Evolutionary conservation across 2,329 filamentous ascomycete species (phyloP), one percentile per base, ranked within the genome.

Genomic region (Aspergillus viridinutans): DNA sequence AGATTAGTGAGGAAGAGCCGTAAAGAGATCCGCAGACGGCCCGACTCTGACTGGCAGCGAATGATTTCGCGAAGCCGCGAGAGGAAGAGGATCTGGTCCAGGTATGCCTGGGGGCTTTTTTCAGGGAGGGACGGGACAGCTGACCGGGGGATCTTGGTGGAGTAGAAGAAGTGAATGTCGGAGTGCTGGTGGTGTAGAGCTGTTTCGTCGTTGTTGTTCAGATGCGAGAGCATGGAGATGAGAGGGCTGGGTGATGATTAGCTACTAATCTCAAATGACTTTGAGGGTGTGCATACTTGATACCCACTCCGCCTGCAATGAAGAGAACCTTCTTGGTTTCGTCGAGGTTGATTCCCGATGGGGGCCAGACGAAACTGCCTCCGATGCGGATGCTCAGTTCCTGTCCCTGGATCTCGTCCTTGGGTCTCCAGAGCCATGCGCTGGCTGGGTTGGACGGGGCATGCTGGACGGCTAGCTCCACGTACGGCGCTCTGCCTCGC

Each of bases 341-440:
- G 3, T 69, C 66, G 3, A 72, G 58, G 50, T 80, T 73, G 21
- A 82, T 59, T 21, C 73, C 72, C 0, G 62, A 63, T 1, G 78
- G 90, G 0, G 92, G 92, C 79, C 87, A 96, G 3, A 88, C 81
- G 67, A 96, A 96, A 63, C 85, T 87, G 0, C 92, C 92, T 1
- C 92, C 92, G 1, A 94, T 84, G 29, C 90, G 83, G 29, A 96
- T 85, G 1, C 74, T 75, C 14, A 96, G 74, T 51, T 80, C 75
- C 10, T 78, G 75, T 1, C 83, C 81, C 2, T 89, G 61, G 52
- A 94, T 85, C 10, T 83, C 73, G 1, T 76, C 67, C 2, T 67
- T 61, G 0, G 82, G 74, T 49, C 77, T 81, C 88, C 89, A 95
- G 4, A 96, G 80, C 86, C 88, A 96, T 51, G 84, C 84, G 0